Evolutionary conservation across 2,329 filamentous ascomycete genomes (phyloP).

Genomic region (Microsporum canis): DNA sequence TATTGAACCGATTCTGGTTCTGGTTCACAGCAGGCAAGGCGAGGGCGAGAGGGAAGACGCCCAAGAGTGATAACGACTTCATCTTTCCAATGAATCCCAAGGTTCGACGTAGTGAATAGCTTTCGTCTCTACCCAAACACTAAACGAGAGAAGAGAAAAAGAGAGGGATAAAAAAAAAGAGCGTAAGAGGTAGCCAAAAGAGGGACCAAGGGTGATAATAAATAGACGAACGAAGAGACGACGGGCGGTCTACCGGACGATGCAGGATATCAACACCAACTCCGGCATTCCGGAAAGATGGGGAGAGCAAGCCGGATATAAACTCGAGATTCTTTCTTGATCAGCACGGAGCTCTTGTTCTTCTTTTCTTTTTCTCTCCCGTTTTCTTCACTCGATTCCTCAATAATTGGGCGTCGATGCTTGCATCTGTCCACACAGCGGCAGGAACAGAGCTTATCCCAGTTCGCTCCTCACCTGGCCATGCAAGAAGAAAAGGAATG

Average conservation of each 20-base stretch:
- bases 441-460: conserved; percentile 5
- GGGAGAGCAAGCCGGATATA: background rate
- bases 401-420: conserved; percentile 6
- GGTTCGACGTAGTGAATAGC: background rate
- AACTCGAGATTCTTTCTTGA: background rate
- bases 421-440: background rate
- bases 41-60: conserved; percentile 5
- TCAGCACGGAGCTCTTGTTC: background rate
- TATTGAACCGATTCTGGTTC: background rate
- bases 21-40: conserved; percentile 5
- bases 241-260: background rate
- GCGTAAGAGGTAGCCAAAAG: background rate
- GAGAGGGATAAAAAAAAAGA: background rate
- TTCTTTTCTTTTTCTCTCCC: background rate
- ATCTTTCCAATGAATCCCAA: background rate
- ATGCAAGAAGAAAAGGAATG: background rate
- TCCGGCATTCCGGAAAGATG: no score
- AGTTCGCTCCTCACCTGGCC: conserved; percentile 2
- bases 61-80: background rate
- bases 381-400: background rate
- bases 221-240: background rate
- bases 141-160: background rate
- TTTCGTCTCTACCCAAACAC: background rate
- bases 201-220: background rate
- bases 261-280: background rate